A percentile compares a stretch with the other conserved stretches of the same genome.
phyloP scores from a whole-genome alignment of 768 basidiomycete species.

The Scleroderma bovista region DNA sequence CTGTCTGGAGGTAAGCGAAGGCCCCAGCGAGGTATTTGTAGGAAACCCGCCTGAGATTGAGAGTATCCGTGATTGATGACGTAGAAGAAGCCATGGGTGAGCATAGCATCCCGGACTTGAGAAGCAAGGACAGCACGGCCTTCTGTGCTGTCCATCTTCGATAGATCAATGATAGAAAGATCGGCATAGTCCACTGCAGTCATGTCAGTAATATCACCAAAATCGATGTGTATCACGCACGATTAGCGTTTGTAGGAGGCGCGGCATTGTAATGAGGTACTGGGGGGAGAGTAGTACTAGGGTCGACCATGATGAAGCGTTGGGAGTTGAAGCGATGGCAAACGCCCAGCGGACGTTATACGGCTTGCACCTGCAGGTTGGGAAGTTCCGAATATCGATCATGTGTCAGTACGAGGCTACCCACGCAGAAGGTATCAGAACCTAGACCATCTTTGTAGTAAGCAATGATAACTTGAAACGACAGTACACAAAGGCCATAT shows the following conservation, averaged over 20 bases:
- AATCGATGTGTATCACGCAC: constrained; percentile 22
- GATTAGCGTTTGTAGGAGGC: constrained; percentile 27
- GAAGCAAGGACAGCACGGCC: constrained; percentile 33
- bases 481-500: no score
- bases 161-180: constrained; percentile 48
- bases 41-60: constrained; percentile 29
- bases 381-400: no score
- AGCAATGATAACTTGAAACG: no score
- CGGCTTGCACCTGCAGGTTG: not conserved
- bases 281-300: constrained; percentile 27
- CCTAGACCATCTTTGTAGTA: no score
- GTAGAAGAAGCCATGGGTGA: constrained; percentile 38
- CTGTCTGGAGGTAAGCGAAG: constrained; percentile 24
- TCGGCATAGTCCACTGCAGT: constrained; percentile 45
- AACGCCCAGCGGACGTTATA: not conserved
- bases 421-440: no score
- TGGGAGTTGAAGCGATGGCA: not conserved
- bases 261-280: constrained; percentile 34
- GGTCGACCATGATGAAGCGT: no score
- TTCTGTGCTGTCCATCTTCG: constrained; percentile 33
- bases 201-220: not conserved
- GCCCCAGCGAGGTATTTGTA: not conserved
- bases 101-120: constrained; percentile 43
- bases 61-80: constrained; percentile 35
- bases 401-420: no score